Percentiles rank a stretch among this genome's conserved stretches.
These are phyloP conservation scores for Micromonas pusilla DNA, from an alignment of 139 green algal species.

Conservation along the genomic window DNA sequence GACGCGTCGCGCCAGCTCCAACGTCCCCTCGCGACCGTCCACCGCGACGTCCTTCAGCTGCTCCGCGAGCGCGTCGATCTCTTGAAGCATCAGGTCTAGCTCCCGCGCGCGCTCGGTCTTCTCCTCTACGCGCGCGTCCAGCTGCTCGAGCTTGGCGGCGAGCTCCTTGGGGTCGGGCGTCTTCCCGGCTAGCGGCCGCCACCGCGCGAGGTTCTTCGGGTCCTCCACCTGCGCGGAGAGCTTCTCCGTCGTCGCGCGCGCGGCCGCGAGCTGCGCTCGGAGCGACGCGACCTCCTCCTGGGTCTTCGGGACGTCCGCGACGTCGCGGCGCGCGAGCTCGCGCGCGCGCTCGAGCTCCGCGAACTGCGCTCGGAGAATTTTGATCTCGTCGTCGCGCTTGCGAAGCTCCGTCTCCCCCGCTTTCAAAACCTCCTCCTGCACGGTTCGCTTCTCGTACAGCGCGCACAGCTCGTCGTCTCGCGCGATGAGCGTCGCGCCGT, in stretches of 20 bases:
- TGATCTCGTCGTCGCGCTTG: slow-evolving; percentile 57
- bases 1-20: slow-evolving; percentile 54
- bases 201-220: slow-evolving; percentile 56
- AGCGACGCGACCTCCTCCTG: slow-evolving; percentile 51
- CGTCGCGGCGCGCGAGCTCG: slow-evolving; percentile 43
- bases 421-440: slow-evolving; percentile 51
- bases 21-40: slow-evolving; percentile 49
- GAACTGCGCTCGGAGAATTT: slow-evolving; percentile 54
- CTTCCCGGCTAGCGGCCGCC: slow-evolving; percentile 61
- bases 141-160: slow-evolving; percentile 32
- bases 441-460: slow-evolving; percentile 72
- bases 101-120: slow-evolving; percentile 69
- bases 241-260: slow-evolving; percentile 47
- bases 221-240: slow-evolving; percentile 60
- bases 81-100: slow-evolving; percentile 73
- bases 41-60: slow-evolving; percentile 44
- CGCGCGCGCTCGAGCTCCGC: slow-evolving; percentile 51
- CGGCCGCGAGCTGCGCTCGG: slow-evolving; percentile 54
- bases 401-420: slow-evolving; percentile 50
- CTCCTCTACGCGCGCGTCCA: slow-evolving; percentile 66
- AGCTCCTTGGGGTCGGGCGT: slow-evolving; percentile 72
- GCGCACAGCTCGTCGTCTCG: slow-evolving; percentile 79
- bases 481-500: slow-evolving; percentile 68
- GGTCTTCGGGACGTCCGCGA: slow-evolving; percentile 48
- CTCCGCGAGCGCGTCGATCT: slow-evolving; percentile 44